Base-by-base conservation (phyloP, 441 rosid species). In the Croton laevigatus region DNA sequence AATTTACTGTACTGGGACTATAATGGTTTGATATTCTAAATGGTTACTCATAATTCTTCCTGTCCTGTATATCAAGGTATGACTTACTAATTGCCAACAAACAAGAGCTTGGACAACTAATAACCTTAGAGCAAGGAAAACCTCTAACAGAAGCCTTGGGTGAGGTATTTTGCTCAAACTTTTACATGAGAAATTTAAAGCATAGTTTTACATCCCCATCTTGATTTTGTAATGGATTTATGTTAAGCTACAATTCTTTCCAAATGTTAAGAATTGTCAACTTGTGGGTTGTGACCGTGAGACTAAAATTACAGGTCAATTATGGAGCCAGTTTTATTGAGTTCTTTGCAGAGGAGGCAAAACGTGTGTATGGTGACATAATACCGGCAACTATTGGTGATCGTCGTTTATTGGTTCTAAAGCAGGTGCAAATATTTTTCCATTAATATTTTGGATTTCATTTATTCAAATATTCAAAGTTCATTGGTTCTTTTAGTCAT, bases 121-220 rank as follows among this genome's bases (percentile, higher is more conserved):
- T 95, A 76, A 93, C 99, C 51, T 81, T 93, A 74, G 99, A 95
- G 85, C 95, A 90, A 87, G 99, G 99, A 60, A 95, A 96, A 78
- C 97, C 99, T 75, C 79, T 93, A 51, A 85, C 87, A 73, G 98
- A 96, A 76, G 94, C 98, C 75, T 73, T 89, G 14, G 99, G 97
- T 49, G 99, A 95, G 98, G 99, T 95, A 83, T 69, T 32, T 42
- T 23, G 65, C 84, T 66, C 58, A n/a, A 17, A 79, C 66, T 52
- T 66, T 63, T 48, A 53, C 71, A 64, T 71, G 59, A 63, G 44
- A 68, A 67, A 72, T 71, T 74, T 61, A 53, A 55, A 60, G 69
- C 59, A 68, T 34, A 59, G 69, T 36, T 67, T 70, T 77, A 61
- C 38, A 45, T 23, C 65, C 40, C 20, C 38, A 65, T 73, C 19